These are phyloP conservation scores for Boechera retrofracta DNA, from an alignment of 345 rosid genomes.

Conservation along the genomic window DNA sequence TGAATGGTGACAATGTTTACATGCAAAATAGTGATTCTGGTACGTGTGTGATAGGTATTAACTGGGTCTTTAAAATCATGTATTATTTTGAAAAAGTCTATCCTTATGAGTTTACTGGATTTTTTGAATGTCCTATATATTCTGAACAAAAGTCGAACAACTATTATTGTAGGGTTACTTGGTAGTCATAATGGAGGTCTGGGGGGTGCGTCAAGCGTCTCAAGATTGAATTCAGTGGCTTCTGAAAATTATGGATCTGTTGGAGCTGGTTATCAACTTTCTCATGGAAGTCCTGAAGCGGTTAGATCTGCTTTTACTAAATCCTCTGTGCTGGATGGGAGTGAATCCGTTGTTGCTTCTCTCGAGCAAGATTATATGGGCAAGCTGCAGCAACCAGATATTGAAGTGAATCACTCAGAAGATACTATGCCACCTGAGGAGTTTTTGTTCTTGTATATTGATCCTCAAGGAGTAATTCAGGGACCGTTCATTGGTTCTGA, in stretches of 20 bases:
- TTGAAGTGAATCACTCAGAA: slow-evolving; percentile 35
- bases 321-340: slow-evolving; percentile 37
- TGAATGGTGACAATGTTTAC: slow-evolving; percentile 20
- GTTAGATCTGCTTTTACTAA: slow-evolving; percentile 31
- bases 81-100: neutral
- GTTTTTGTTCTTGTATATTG: slow-evolving; percentile 69
- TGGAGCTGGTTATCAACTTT: slow-evolving; percentile 27
- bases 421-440: slow-evolving; percentile 58
- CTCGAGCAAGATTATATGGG: slow-evolving; percentile 45
- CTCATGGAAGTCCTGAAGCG: slow-evolving; percentile 37
- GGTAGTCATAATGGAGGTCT: slow-evolving; percentile 23
- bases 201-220: slow-evolving; percentile 24
- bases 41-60: slow-evolving; percentile 11
- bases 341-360: slow-evolving; percentile 38
- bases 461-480: slow-evolving; percentile 86
- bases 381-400: slow-evolving; percentile 36
- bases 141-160: slow-evolving; percentile 15
- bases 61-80: neutral
- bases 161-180: slow-evolving; percentile 33
- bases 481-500: slow-evolving; percentile 86
- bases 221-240: slow-evolving; percentile 21
- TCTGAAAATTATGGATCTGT: slow-evolving; percentile 30
- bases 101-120: neutral
- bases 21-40: slow-evolving; percentile 30
- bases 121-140: slow-evolving; percentile 13